Base-by-base conservation (phyloP, 2,329 filamentous ascomycete genomes). In the Diplodia intermedia region DNA sequence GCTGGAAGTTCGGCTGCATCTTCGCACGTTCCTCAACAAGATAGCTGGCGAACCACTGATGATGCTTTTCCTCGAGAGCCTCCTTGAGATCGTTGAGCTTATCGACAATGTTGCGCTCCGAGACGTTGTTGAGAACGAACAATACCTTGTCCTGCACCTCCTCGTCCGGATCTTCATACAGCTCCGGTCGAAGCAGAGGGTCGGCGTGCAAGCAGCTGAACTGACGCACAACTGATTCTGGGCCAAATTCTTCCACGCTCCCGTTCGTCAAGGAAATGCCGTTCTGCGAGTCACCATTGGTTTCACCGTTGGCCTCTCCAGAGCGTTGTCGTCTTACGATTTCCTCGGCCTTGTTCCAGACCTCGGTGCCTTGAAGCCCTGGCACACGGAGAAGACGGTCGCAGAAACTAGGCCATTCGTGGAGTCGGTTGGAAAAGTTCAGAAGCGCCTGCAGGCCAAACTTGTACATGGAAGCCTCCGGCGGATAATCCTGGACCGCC, bases 51-150 rank as follows among this genome's bases (percentile, higher is more conserved):
- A 99, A 99, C 95, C 95, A 99, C 76, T 96, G 93, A 74, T 96
- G 91, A 77, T 97, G 91, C 72, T 90, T 89, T 65, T 91, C 88
- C 62, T 93, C 89, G 57, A 99, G 82, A 54, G 91, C 88, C 49
- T 92, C 89, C 61, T 88, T 89, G 47, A 99, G 86, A 72, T 97
- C 93, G 65, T 86, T 85, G 74, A 94, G 90, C 80, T 97, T 97
- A 50, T 90, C 86, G 65, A 92, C 89, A 20, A 99, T 84, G 54
- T 97, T 98, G 52, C 90, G 89, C 73, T 95, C 90, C 0, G 95
- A 98, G 65, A 99, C 90, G 73, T 99, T 99, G 84, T 99, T 99
- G 69, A 99, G 84, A 31, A 96, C 91, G 74, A 99, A 99, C 72
- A 97, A 89, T 49, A 99, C 93, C 78, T 93, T 96, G 78, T 97